Conservation (phyloP, 2,329 filamentous ascomycete genomes). For the Aspergillus chevalieri region DNA sequence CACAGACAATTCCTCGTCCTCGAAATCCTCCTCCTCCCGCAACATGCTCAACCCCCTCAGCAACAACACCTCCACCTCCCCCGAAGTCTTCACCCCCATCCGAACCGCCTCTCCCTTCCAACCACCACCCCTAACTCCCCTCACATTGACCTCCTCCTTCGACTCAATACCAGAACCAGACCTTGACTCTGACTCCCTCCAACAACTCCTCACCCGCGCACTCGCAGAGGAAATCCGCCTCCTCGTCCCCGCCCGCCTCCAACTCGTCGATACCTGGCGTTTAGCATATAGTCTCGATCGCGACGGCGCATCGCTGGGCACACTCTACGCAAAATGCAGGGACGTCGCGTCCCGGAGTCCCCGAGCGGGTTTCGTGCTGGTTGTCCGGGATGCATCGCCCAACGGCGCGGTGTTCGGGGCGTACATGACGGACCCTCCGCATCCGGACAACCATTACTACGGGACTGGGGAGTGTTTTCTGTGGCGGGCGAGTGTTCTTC, state of each 20-base stretch:
- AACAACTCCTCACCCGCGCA: conserved; percentile 59
- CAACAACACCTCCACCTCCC: conserved; percentile 22
- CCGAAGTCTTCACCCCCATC: conserved; percentile 38
- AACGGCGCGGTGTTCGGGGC: conserved; percentile 67
- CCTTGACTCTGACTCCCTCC: conserved; percentile 50
- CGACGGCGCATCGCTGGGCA: conserved; percentile 79
- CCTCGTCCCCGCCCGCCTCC: conserved; percentile 76
- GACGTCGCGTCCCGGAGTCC: conserved; percentile 57
- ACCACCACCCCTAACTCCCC: conserved; percentile 70
- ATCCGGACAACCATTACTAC: conserved; percentile 76
- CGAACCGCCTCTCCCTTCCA: conserved; percentile 73
- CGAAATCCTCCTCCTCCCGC: conserved; percentile 13
- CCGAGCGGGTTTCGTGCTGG: conserved; percentile 81
- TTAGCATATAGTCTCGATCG: conserved; percentile 86
- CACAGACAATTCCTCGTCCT: conserved; percentile 33
- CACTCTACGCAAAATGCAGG: conserved; percentile 75
- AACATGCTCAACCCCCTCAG: conserved; percentile 12
- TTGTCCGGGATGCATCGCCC: conserved; percentile 64
- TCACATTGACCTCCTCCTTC: not conserved
- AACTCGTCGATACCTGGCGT: conserved; percentile 80
- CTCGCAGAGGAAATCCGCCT: conserved; percentile 90
- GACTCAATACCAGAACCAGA: conserved; percentile 41
- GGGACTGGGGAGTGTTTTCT: conserved; percentile 95
- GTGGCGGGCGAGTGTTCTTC: conserved; percentile 68
- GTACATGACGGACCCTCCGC: conserved; percentile 84